A percentile compares a stretch with the other conserved stretches of the same genome.
Evolutionary conservation across 2,329 filamentous ascomycete species (phyloP).

Genomic region (Pezicula carpinea): DNA sequence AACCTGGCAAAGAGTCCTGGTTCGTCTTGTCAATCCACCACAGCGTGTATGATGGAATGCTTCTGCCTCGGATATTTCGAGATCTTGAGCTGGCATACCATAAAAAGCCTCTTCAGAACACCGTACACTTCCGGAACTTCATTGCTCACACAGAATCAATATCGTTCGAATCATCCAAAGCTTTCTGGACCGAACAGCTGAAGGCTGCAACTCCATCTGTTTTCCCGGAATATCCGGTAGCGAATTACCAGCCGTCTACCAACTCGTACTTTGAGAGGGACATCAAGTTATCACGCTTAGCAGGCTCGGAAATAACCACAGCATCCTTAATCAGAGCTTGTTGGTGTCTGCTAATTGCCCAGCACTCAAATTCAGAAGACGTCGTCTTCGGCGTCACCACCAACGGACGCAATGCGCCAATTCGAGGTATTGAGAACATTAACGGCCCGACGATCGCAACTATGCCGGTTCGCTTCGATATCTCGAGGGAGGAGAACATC

Average conservation of each 20-base stretch:
- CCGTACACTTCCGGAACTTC: too few relatives aligned
- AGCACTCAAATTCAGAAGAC: constrained; percentile 32
- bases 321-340: constrained; percentile 38
- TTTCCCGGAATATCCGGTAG: too few relatives aligned
- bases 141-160: too few relatives aligned
- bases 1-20: neutral
- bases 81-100: neutral
- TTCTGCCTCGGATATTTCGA: constrained; percentile 30
- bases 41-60: constrained; percentile 60
- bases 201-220: too few relatives aligned
- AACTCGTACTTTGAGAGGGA: neutral
- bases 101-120: neutral
- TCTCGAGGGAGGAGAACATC: constrained; percentile 8
- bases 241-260: neutral
- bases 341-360: constrained; percentile 32
- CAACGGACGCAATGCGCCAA: constrained; percentile 29
- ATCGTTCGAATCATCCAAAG: too few relatives aligned
- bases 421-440: constrained; percentile 34
- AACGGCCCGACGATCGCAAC: constrained; percentile 21
- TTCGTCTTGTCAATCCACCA: constrained; percentile 37
- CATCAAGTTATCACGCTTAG: neutral
- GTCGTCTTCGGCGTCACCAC: constrained; percentile 20
- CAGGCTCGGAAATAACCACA: constrained; percentile 22
- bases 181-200: too few relatives aligned
- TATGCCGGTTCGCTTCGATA: neutral